Base-by-base conservation (phyloP, 805 yeast species). In the Candida qinlingensis region DNA sequence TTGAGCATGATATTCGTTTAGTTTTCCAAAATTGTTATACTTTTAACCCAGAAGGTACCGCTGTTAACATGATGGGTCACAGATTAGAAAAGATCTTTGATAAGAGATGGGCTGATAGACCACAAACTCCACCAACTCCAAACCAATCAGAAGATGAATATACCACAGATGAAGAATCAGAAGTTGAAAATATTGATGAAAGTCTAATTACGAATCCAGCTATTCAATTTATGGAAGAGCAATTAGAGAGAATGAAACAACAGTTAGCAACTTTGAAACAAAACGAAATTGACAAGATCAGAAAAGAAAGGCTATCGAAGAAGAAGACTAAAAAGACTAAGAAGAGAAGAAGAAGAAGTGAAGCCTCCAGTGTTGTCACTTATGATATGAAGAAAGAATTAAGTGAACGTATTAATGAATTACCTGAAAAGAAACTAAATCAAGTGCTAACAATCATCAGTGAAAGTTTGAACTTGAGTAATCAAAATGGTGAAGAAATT, bases 331-430 rank as follows among this genome's bases (percentile, higher is more conserved):
- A 54, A 58, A 60, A 58, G 61, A 63, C 55, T 55, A 68, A 53
- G 56, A 52, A 58, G 56, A 60, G 60, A 62, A 50, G 61, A 59
- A 56, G 60, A 65, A 45, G 53, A 46, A 47, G 39, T 53, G 64
- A 33, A 50, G 52, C 56, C 58, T 49, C 64, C 55, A 47, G 60
- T 61, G 66, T 66, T 11, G 89, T 92, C 46, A 87, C 97, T 0
- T 94, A 88, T 64, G 98, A 91, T 62, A 92, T 92, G 98, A 94
- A 94, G 77, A 87, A 88, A 64, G 94, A 89, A 65, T 83, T 94
- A 50, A 81, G 90, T 48, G 97, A 90, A 62, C 83, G 83, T 56
- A 91, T 94, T 64, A 82, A 84, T 45, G 82, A 81, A 50, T 69
- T 83, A 54, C 79, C 89, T 40, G 95, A 90, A 55, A 81, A 84